Evolutionary conservation across 2,329 filamentous ascomycete genomes (phyloP).

Genomic region (Sordariomycetes sp.): DNA sequence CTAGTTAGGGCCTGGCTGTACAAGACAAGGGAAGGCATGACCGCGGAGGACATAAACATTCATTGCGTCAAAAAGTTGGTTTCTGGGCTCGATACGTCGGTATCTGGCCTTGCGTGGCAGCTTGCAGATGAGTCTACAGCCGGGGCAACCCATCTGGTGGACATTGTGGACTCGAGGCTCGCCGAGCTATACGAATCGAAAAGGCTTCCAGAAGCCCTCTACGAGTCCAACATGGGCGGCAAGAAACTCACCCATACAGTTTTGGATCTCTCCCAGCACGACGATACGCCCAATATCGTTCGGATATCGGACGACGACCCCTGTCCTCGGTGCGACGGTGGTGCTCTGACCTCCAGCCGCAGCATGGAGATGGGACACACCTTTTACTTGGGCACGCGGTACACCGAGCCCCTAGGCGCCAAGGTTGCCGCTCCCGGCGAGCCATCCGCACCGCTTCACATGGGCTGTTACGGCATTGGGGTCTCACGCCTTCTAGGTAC

Average conservation of each 20-base stretch:
- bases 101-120: neutral
- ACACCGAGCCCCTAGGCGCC: conserved; percentile 67
- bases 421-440: conserved; percentile 34
- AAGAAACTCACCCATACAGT: conserved; percentile 4
- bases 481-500: conserved; percentile 85
- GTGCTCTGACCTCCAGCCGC: conserved; percentile 54
- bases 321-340: conserved; percentile 62
- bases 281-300: conserved; percentile 46
- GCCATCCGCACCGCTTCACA: conserved; percentile 55
- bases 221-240: neutral
- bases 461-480: conserved; percentile 96
- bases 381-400: conserved; percentile 85
- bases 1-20: conserved; percentile 61
- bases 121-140: neutral
- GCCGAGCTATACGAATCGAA: no score
- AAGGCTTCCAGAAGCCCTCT: no score
- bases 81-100: conserved; percentile 56
- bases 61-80: conserved; percentile 57
- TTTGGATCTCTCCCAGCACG: no score
- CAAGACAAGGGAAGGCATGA: conserved; percentile 12
- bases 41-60: conserved; percentile 29
- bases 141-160: conserved; percentile 17
- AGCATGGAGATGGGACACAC: conserved; percentile 92
- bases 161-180: conserved; percentile 24
- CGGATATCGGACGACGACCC: conserved; percentile 56